These are phyloP conservation scores for Dunaliella sp. DNA, from an alignment of 139 green algal genomes.

Conservation along the genomic window DNA sequence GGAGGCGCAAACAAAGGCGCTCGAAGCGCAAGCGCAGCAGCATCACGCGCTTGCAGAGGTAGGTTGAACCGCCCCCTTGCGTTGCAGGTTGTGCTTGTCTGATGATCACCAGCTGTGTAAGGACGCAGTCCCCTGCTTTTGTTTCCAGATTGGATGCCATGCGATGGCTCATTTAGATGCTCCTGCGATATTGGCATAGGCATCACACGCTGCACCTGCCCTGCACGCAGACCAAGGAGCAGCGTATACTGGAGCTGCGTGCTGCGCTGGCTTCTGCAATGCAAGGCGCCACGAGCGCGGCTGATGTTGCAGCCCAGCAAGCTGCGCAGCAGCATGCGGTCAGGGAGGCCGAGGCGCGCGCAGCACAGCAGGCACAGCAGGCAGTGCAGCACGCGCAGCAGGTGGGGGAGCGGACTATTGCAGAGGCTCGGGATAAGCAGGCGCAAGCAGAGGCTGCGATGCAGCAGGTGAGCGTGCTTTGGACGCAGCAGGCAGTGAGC, in stretches of 20 bases:
- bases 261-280: slow-evolving; percentile 28
- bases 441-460: background rate
- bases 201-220: too few relatives aligned
- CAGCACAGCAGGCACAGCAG: background rate
- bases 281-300: background rate
- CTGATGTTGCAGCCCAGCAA: background rate
- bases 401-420: background rate
- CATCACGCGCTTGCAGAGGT: background rate
- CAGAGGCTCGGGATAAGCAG: background rate
- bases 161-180: too few relatives aligned
- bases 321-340: background rate
- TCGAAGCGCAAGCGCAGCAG: background rate
- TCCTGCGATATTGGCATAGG: too few relatives aligned
- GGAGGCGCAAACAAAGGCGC: background rate
- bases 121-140: too few relatives aligned
- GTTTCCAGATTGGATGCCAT: too few relatives aligned
- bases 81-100: too few relatives aligned
- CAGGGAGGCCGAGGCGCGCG: background rate
- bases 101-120: too few relatives aligned
- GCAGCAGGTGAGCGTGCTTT: slow-evolving; percentile 1
- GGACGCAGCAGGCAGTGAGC: too few relatives aligned
- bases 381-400: background rate
- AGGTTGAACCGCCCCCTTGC: too few relatives aligned
- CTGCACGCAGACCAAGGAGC: slow-evolving; percentile 27
- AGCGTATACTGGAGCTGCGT: slow-evolving; percentile 40